A percentile compares a stretch with the other conserved stretches of the same genome.
These are phyloP conservation scores for Lentinula guzmanii DNA, from an alignment of 768 basidiomycete species.

Conservation along the genomic window DNA sequence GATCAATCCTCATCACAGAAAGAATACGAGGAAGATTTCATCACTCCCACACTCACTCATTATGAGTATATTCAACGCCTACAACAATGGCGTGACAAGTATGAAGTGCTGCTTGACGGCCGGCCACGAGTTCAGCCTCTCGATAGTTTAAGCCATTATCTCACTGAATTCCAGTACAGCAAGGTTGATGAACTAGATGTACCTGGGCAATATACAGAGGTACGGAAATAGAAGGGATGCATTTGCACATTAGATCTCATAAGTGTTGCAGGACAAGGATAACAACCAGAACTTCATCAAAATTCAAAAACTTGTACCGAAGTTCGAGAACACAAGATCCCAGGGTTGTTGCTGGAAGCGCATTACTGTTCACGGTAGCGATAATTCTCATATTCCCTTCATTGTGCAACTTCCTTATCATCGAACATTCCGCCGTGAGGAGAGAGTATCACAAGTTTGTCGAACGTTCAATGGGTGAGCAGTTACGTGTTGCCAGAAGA, in stretches of 20 bases:
- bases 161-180: conserved; percentile 96
- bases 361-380: conserved; percentile 84
- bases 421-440: conserved; percentile 85
- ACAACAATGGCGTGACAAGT: conserved; percentile 90
- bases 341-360: conserved; percentile 86
- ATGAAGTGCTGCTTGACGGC: conserved; percentile 77
- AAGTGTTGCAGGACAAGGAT: conserved; percentile 77
- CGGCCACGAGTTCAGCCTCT: conserved; percentile 81
- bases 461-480: conserved; percentile 89
- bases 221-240: conserved; percentile 22
- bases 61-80: conserved; percentile 85
- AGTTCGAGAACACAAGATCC: conserved; percentile 85
- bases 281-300: conserved; percentile 85
- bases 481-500: not conserved
- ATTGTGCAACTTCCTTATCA: conserved; percentile 85
- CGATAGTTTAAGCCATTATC: conserved; percentile 83
- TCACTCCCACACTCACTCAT: conserved; percentile 69
- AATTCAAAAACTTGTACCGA: conserved; percentile 86
- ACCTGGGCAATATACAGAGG: conserved; percentile 98
- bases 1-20: conserved; percentile 38
- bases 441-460: conserved; percentile 86
- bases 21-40: conserved; percentile 89
- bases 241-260: not conserved
- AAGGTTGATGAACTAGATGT: conserved; percentile 98
- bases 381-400: conserved; percentile 87